Percentiles rank a stretch among this genome's conserved stretches.
Conservation (phyloP, 2,329 filamentous ascomycete genomes). For the Monilinia fructigena region DNA sequence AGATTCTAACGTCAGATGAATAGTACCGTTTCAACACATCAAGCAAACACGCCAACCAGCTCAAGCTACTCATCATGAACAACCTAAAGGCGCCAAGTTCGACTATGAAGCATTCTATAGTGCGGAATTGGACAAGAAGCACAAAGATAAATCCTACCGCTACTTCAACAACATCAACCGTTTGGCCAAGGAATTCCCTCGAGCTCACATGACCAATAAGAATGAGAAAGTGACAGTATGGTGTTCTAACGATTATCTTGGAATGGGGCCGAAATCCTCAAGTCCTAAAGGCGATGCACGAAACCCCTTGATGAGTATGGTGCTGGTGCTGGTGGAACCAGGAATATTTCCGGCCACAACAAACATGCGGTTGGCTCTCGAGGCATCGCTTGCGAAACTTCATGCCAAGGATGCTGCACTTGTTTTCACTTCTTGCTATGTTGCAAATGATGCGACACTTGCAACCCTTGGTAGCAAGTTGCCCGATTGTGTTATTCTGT, state of each 20-base stretch:
- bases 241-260: constrained; percentile 99
- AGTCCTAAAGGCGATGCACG: constrained; percentile 88
- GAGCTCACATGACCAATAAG: constrained; percentile 81
- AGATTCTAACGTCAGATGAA: constrained; percentile 6
- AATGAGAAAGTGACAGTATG: constrained; percentile 92
- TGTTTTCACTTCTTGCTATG: constrained; percentile 97
- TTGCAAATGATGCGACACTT: constrained; percentile 95
- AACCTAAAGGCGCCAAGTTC: constrained; percentile 59
- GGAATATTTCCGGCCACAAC: constrained; percentile 98
- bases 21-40: constrained; percentile 41
- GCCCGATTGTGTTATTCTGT: constrained; percentile 95
- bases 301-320: constrained; percentile 90
- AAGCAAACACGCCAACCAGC: constrained; percentile 32
- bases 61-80: constrained; percentile 32
- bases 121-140: constrained; percentile 92
- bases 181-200: constrained; percentile 91
- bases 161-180: constrained; percentile 99
- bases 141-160: constrained; percentile 98
- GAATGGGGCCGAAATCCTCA: constrained; percentile 92
- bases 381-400: constrained; percentile 77
- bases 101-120: constrained; percentile 90
- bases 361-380: constrained; percentile 84
- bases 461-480: constrained; percentile 96
- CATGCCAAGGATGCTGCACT: constrained; percentile 90
- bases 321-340: constrained; percentile 88